phyloP scores from a whole-genome alignment of 1,139 yeast species.

The Zhuliangozyma blackwelliae region DNA sequence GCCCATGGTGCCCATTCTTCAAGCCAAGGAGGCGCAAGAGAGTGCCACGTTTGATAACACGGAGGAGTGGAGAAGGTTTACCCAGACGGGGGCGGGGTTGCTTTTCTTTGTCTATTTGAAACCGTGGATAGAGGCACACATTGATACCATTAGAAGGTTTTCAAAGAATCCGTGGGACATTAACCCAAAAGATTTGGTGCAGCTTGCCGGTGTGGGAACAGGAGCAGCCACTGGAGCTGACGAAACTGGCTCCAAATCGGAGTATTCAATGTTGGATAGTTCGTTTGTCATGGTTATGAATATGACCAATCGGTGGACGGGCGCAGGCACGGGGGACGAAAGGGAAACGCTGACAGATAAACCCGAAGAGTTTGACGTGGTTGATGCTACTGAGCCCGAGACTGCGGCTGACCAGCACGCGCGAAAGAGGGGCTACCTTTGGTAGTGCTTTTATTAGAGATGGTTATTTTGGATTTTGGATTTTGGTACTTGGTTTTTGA shows the following conservation, averaged over 20 bases:
- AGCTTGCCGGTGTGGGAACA: neutral
- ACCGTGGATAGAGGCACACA: slow-evolving; percentile 28
- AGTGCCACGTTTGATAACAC: slow-evolving; percentile 11
- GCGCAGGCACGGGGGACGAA: slow-evolving; percentile 1
- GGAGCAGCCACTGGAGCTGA: neutral
- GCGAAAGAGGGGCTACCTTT: slow-evolving; percentile 14
- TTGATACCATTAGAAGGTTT: slow-evolving; percentile 7
- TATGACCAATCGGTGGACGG: slow-evolving; percentile 11
- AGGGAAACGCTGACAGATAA: slow-evolving; percentile 1
- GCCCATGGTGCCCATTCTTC: slow-evolving; percentile 28
- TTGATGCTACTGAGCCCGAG: slow-evolving; percentile 26
- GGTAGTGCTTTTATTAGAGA: slow-evolving; percentile 6
- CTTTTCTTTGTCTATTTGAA: slow-evolving; percentile 28
- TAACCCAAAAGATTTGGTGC: slow-evolving; percentile 1
- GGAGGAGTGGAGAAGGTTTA: slow-evolving; percentile 24
- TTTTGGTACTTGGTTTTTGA: too few relatives aligned
- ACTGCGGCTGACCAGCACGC: slow-evolving; percentile 3
- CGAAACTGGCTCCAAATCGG: slow-evolving; percentile 1
- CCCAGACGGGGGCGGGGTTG: slow-evolving; percentile 35
- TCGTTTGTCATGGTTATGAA: slow-evolving; percentile 15
- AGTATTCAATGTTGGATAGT: slow-evolving; percentile 7
- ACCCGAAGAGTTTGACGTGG: slow-evolving; percentile 40
- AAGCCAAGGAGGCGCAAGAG: slow-evolving; percentile 5
- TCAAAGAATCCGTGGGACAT: slow-evolving; percentile 9
- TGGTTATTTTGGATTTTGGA: too few relatives aligned